These are phyloP conservation scores for Kwoniella pini DNA, from an alignment of 768 basidiomycete species.

Conservation along the genomic window DNA sequence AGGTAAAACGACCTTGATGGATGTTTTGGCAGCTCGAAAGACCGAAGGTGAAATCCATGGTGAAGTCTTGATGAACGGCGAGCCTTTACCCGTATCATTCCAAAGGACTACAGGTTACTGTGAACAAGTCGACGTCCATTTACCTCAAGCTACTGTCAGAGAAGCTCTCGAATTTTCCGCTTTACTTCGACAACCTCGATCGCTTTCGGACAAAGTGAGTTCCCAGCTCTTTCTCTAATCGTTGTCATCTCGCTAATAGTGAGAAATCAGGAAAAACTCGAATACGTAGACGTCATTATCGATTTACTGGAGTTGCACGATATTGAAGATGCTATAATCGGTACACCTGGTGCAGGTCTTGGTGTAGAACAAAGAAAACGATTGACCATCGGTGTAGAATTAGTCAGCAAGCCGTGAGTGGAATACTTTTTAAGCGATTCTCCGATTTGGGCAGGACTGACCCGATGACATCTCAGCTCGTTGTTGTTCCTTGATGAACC, in stretches of 20 bases:
- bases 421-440: background rate
- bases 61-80: constrained; percentile 56
- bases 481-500: constrained; percentile 89
- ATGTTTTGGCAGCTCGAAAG: constrained; percentile 43
- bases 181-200: constrained; percentile 55
- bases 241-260: too few species aligned
- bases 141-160: constrained; percentile 63
- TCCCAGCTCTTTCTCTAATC: too few species aligned
- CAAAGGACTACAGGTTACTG: constrained; percentile 56
- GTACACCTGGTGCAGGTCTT: constrained; percentile 53
- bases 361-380: constrained; percentile 50
- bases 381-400: constrained; percentile 50
- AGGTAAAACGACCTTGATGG: constrained; percentile 48
- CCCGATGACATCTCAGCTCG: too few species aligned
- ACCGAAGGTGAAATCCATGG: constrained; percentile 53
- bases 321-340: constrained; percentile 76
- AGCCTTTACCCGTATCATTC: constrained; percentile 54
- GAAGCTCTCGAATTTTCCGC: constrained; percentile 57
- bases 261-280: constrained; percentile 57
- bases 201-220: constrained; percentile 16
- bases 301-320: constrained; percentile 54
- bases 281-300: constrained; percentile 56
- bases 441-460: too few species aligned
- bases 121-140: constrained; percentile 60
- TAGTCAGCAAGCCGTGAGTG: constrained; percentile 48